phyloP scores from a whole-genome alignment of 2,329 filamentous ascomycete species.

The Exserohilum rostratum region DNA sequence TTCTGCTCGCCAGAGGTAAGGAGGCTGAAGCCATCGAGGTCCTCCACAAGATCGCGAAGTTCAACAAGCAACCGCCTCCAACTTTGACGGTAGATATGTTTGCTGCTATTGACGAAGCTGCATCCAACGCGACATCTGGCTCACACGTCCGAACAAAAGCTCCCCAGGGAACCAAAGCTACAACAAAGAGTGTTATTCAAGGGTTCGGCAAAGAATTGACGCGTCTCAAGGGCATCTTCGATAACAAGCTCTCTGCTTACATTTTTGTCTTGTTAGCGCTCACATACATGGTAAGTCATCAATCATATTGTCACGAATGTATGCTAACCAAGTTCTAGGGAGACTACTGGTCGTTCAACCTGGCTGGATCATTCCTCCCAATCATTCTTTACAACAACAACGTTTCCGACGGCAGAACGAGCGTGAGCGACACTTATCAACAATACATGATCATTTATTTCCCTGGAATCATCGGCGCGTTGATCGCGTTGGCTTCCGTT shows the following conservation, averaged over 20 bases:
- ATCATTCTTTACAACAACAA: conserved; percentile 40
- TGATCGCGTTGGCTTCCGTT: conserved; percentile 30
- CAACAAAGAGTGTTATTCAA: conserved; percentile 30
- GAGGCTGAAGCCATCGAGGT: conserved; percentile 38
- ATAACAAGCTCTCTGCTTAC: conserved; percentile 32
- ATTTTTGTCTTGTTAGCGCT: conserved; percentile 35
- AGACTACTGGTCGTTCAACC: conserved; percentile 43
- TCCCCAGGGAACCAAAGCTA: conserved; percentile 17
- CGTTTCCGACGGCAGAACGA: conserved; percentile 28
- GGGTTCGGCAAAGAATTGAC: conserved; percentile 29
- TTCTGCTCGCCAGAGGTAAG: conserved; percentile 30
- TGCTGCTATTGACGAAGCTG: conserved; percentile 28
- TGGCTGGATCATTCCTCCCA: conserved; percentile 34
- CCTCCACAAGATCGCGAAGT: conserved; percentile 36
- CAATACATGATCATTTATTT: conserved; percentile 42
- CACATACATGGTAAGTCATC: conserved; percentile 29
- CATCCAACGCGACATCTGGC: conserved; percentile 5
- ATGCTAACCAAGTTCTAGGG: conserved; percentile 16
- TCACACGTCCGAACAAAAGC: neutral
- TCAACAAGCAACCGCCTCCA: conserved; percentile 33
- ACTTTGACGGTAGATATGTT: conserved; percentile 35
- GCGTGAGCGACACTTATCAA: conserved; percentile 34
- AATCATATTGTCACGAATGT: neutral
- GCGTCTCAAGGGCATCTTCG: conserved; percentile 38
- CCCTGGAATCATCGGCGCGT: conserved; percentile 34